Conservation (phyloP, 768 basidiomycete genomes). For the Lentinula aciculospora region DNA sequence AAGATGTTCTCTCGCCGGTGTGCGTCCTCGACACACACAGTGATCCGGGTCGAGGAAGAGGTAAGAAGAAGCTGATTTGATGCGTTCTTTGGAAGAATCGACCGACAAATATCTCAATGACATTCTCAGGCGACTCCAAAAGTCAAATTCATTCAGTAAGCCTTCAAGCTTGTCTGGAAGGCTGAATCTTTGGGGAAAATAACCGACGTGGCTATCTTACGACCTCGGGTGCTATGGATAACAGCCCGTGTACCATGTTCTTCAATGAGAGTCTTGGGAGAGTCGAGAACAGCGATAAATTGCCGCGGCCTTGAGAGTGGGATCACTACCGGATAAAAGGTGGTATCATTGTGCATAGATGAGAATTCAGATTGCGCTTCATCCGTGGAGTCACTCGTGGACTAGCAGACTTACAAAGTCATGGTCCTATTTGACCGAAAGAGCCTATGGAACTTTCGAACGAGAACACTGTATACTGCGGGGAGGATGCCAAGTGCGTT, state of each 20-base stretch:
- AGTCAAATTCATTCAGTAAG: neutral
- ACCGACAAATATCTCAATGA: neutral
- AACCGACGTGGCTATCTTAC: too few species aligned
- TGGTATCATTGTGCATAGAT: neutral
- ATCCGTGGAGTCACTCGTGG: neutral
- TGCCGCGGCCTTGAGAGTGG: neutral
- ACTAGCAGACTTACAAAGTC: neutral
- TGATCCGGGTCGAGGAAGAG: slow-evolving; percentile 1
- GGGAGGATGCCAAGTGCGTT: neutral
- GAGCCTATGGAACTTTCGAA: neutral
- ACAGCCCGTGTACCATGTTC: too few species aligned
- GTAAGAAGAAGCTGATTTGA: slow-evolving; percentile 1
- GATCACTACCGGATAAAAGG: neutral
- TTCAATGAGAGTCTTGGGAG: neutral
- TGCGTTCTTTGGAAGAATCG: neutral
- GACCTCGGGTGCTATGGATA: too few species aligned
- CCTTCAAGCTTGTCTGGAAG: neutral
- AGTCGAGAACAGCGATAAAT: neutral
- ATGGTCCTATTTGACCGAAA: neutral
- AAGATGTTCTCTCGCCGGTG: neutral
- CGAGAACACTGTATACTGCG: neutral
- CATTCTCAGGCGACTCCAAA: neutral
- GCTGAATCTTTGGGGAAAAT: neutral
- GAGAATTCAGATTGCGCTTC: neutral
- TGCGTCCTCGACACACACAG: neutral